A percentile compares a stretch with the other conserved stretches of the same genome.
These are phyloP conservation scores for Alternaria dauci DNA, from an alignment of 2,329 filamentous ascomycete species.

Conservation along the genomic window DNA sequence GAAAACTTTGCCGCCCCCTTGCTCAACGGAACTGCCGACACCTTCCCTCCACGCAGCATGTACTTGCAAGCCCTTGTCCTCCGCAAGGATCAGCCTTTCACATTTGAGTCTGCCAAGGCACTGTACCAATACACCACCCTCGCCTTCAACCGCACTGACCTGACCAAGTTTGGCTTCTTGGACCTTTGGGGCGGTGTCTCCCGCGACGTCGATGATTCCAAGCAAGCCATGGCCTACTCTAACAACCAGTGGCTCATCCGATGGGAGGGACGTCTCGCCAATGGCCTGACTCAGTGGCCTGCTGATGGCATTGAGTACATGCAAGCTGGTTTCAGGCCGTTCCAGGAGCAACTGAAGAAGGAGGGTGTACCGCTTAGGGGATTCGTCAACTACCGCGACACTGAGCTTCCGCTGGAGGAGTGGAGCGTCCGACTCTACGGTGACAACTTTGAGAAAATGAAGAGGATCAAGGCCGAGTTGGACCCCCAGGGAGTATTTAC, in stretches of 20 bases:
- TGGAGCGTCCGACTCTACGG: constrained; percentile 31
- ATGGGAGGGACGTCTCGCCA: constrained; percentile 24
- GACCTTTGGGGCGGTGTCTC: constrained; percentile 32
- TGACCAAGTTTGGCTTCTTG: constrained; percentile 26
- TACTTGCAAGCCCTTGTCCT: constrained; percentile 27
- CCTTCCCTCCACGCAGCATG: constrained; percentile 22
- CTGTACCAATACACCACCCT: constrained; percentile 16
- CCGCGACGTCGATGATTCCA: constrained; percentile 21
- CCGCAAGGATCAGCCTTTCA: constrained; percentile 21
- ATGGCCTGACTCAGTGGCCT: constrained; percentile 20
- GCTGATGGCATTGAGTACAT: constrained; percentile 28
- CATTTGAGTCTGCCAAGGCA: constrained; percentile 19
- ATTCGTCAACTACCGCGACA: constrained; percentile 32
- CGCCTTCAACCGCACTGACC: constrained; percentile 27
- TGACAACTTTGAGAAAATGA: constrained; percentile 26
- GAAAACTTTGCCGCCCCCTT: constrained; percentile 18
- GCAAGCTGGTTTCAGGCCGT: constrained; percentile 26
- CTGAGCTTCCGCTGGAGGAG: constrained; percentile 20
- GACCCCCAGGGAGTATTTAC: constrained; percentile 25
- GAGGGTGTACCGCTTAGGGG: constrained; percentile 23
- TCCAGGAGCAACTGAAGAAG: constrained; percentile 22
- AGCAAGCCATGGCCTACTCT: constrained; percentile 25
- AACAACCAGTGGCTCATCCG: constrained; percentile 36
- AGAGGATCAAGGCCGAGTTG: constrained; percentile 23
- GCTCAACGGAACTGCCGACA: constrained; percentile 20